These are phyloP conservation scores for Biscogniauxia sp. DNA, from an alignment of 2,329 filamentous ascomycete species.

Conservation along the genomic window DNA sequence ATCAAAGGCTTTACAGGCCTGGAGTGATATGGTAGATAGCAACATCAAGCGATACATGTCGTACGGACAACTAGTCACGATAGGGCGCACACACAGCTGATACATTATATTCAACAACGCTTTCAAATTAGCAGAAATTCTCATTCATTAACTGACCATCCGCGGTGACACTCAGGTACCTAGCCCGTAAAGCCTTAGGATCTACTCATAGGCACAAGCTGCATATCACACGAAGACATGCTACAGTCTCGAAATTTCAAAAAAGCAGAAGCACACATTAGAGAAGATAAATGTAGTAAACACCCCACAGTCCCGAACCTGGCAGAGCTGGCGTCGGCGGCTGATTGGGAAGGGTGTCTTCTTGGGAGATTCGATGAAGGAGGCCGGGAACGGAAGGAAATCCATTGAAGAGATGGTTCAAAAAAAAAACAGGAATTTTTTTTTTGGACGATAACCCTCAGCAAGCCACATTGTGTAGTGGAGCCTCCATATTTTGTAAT, in stretches of 20 bases:
- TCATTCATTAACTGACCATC: too few relatives aligned
- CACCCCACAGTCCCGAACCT: constrained; percentile 38
- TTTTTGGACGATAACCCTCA: constrained; percentile 32
- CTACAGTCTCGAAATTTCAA: too few relatives aligned
- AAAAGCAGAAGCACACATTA: too few relatives aligned
- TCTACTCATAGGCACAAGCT: background rate
- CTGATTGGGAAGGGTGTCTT: constrained; percentile 34
- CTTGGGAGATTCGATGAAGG: constrained; percentile 29
- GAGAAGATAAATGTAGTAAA: constrained; percentile 28
- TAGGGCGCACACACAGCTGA: background rate
- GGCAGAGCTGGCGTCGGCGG: constrained; percentile 35
- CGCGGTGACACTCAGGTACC: too few relatives aligned
- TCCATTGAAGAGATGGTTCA: constrained; percentile 28
- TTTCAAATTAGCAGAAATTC: too few relatives aligned
- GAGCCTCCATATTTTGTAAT: constrained; percentile 30
- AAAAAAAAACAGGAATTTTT: background rate
- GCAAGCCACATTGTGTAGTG: constrained; percentile 33
- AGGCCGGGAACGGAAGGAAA: constrained; percentile 39
- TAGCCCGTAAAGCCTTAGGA: too few relatives aligned
- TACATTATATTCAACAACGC: too few relatives aligned
- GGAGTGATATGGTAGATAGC: background rate
- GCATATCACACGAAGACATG: background rate
- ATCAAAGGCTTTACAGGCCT: background rate
- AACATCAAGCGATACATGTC: background rate
- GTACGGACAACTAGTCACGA: background rate